phyloP scores from a whole-genome alignment of 805 yeast genomes.

The Saccharomycopsis selenospora region DNA sequence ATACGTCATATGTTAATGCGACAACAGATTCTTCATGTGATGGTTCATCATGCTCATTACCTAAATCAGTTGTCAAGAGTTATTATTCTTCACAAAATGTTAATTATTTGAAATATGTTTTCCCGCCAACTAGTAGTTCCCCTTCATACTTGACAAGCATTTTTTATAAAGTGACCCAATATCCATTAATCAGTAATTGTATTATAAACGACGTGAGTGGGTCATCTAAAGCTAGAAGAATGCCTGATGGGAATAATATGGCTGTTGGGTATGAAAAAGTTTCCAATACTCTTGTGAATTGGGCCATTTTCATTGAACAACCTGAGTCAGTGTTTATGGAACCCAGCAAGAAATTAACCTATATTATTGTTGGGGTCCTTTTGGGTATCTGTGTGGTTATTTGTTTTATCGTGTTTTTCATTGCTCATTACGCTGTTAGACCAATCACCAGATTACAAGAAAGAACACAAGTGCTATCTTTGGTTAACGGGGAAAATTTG shows the following conservation, averaged over 20 bases:
- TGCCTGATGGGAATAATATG: slow-evolving; percentile 33
- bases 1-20: background rate
- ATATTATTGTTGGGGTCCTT: slow-evolving; percentile 70
- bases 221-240: slow-evolving; percentile 31
- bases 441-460: slow-evolving; percentile 75
- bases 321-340: slow-evolving; percentile 47
- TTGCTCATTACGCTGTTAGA: slow-evolving; percentile 76
- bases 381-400: slow-evolving; percentile 71
- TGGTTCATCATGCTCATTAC: background rate
- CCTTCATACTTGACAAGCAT: slow-evolving; percentile 6
- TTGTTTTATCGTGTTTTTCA: slow-evolving; percentile 68
- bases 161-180: slow-evolving; percentile 23
- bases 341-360: slow-evolving; percentile 55
- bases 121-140: slow-evolving; percentile 31
- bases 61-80: slow-evolving; percentile 14
- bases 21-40: background rate
- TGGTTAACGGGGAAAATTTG: slow-evolving; percentile 27
- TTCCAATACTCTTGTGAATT: slow-evolving; percentile 33
- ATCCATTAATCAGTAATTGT: slow-evolving; percentile 28
- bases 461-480: slow-evolving; percentile 59
- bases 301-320: slow-evolving; percentile 77
- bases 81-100: slow-evolving; percentile 14
- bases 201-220: slow-evolving; percentile 37
- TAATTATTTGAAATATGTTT: slow-evolving; percentile 29
- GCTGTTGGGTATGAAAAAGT: slow-evolving; percentile 48